phyloP scores from a whole-genome alignment of 1,139 yeast genomes.

The Geotrichum carabidarum region DNA sequence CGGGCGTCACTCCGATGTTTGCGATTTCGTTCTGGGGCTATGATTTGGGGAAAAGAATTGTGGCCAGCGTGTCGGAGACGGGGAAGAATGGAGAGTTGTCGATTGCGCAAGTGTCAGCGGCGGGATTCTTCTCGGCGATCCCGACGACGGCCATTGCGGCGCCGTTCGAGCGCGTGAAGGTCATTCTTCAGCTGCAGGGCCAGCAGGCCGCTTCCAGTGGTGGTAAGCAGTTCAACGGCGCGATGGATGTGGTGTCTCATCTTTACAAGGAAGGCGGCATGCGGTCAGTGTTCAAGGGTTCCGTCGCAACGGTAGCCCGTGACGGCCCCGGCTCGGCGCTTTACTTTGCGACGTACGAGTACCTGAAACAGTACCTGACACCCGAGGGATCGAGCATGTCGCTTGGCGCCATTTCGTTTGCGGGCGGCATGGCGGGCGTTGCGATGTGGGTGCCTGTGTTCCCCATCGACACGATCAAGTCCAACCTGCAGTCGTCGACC shows the following conservation, averaged over 20 bases:
- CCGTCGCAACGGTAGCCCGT: constrained; percentile 86
- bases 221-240: constrained; percentile 44
- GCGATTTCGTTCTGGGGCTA: constrained; percentile 99
- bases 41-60: constrained; percentile 81
- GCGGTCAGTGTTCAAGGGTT: constrained; percentile 81
- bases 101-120: constrained; percentile 72
- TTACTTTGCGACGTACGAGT: constrained; percentile 92
- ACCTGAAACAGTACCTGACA: constrained; percentile 60
- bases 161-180: constrained; percentile 94
- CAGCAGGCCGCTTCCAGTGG: constrained; percentile 38
- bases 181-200: constrained; percentile 79
- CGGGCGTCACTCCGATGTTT: constrained; percentile 97
- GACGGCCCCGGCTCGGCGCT: constrained; percentile 99
- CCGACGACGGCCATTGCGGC: constrained; percentile 96
- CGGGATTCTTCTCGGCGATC: constrained; percentile 92
- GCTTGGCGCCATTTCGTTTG: constrained; percentile 69
- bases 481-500: constrained; percentile 69
- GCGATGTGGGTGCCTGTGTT: constrained; percentile 95
- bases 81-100: constrained; percentile 39
- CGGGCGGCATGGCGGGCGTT: constrained; percentile 95
- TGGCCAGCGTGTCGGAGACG: constrained; percentile 39
- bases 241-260: constrained; percentile 57
- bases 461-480: constrained; percentile 94
- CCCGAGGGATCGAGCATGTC: constrained; percentile 49
- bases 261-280: constrained; percentile 80